phyloP scores from a whole-genome alignment of 176 grass and related monocot genomes.

The Triticum aestivum region DNA sequence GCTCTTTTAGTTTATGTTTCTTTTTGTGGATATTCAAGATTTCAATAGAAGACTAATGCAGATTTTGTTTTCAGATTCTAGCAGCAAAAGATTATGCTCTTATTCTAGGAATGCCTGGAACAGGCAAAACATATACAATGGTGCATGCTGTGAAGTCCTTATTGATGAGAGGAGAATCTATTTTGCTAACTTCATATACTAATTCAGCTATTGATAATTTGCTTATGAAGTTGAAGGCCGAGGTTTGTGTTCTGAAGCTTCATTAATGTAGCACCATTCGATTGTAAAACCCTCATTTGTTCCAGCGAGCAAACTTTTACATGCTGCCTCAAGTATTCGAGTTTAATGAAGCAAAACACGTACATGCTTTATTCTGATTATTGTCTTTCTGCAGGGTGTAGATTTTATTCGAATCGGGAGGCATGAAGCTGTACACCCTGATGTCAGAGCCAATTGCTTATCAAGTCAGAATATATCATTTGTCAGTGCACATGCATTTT shows the following conservation, averaged over 20 bases:
- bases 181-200: constrained; percentile 97
- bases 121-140: constrained; percentile 98
- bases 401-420: constrained; percentile 98
- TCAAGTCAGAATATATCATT: constrained; percentile 49
- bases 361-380: constrained; percentile 31
- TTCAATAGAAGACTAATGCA: constrained; percentile 15
- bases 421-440: constrained; percentile 74
- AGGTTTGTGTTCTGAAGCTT: constrained; percentile 44
- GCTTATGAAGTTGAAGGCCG: constrained; percentile 88
- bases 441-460: constrained; percentile 74
- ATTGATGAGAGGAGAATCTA: constrained; percentile 81
- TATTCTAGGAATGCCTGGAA: constrained; percentile 99
- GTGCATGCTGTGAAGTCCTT: constrained; percentile 96
- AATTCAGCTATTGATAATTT: constrained; percentile 99
- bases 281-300: neutral
- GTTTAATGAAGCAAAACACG: neutral
- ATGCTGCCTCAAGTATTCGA: neutral
- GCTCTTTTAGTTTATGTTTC: constrained; percentile 8
- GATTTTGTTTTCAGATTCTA: constrained; percentile 72
- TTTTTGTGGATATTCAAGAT: constrained; percentile 26
- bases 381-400: constrained; percentile 55
- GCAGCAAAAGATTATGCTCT: constrained; percentile 96
- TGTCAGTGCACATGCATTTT: constrained; percentile 25
- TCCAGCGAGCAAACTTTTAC: neutral
- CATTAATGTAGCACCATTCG: neutral